Evolutionary conservation across 1,139 yeast species (phyloP).

Genomic region (Suhomyces terraborum): DNA sequence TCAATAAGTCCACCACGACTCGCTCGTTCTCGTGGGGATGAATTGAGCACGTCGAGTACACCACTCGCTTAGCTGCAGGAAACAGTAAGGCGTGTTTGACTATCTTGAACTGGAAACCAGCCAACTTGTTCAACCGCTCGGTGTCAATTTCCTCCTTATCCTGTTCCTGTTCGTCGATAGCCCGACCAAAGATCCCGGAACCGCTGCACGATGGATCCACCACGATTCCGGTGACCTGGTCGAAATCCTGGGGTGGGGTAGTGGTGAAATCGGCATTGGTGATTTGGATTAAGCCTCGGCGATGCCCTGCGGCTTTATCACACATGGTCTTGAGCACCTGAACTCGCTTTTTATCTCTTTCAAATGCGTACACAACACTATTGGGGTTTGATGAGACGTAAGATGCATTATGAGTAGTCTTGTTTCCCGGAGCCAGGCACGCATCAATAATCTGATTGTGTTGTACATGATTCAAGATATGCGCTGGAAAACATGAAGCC

Average conservation of each 20-base stretch:
- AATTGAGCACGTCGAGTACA: conserved; percentile 92
- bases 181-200: conserved; percentile 92
- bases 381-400: conserved; percentile 32
- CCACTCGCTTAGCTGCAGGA: conserved; percentile 75
- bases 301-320: conserved; percentile 67
- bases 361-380: conserved; percentile 75
- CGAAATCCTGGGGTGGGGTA: conserved; percentile 60
- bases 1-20: conserved; percentile 76
- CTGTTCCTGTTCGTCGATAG: conserved; percentile 57
- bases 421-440: conserved; percentile 98
- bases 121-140: conserved; percentile 67
- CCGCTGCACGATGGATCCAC: conserved; percentile 99
- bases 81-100: conserved; percentile 86
- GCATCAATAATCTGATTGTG: conserved; percentile 76
- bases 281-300: conserved; percentile 56
- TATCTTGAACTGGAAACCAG: conserved; percentile 83
- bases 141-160: conserved; percentile 45
- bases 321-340: conserved; percentile 77
- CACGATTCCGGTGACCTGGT: conserved; percentile 72
- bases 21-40: conserved; percentile 93
- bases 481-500: conserved; percentile 96
- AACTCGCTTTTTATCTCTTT: conserved; percentile 75
- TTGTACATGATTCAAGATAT: conserved; percentile 54
- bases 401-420: conserved; percentile 90
- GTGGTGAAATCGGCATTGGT: conserved; percentile 83